Evolutionary conservation across 208 protist genomes (phyloP), one percentile per base, ranked within the genome.

Genomic region (Leishmania gerbilli): DNA sequence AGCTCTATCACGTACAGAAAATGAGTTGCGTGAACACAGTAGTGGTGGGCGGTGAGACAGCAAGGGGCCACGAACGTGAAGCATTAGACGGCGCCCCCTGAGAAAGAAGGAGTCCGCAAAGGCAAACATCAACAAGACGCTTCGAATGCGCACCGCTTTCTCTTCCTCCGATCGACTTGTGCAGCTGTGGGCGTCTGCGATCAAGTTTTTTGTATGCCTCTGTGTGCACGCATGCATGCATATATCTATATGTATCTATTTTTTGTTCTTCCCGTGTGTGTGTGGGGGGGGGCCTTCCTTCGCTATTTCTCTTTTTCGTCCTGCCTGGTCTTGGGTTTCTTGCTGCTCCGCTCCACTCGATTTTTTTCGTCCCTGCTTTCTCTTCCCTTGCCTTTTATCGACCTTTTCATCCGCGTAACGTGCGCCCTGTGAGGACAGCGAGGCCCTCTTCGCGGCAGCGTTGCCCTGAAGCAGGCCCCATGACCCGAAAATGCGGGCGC

Each of bases 171-270:
- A 27, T 53, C 27, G 40, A 34, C 40, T n/a, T 72, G 19, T 72
- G 11, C 9, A 53, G 24, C 2, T 72, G 42, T 72, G 1, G 15
- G 24, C 21, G 49, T 42, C 49, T 60, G 8, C 24, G 0, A 53
- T 17, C 51, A 5, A 11, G 24, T 75, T 17, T 77, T 68, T 27
- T 74, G 67, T 80, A 53, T 76, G 64, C 58, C n/a, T 82, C 37
- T 85, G 69, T 67, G 65, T 77, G 72, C 9, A 34, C 34, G 11
- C 9, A 34, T 65, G 11, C 1, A 34, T 65, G 2, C n/a, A 65
- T 65, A 34, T 37, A 65, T 65, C 0, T 65, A 34, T 37, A 27
- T 34, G n/a, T 15, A 65, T 65, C 27, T 31, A 15, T 65, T 37
- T 47, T n/a, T 24, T 5, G 0, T 17, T 77, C 27, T 77, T 34